phyloP scores from a whole-genome alignment of 768 basidiomycete genomes.

The Crucibulum laeve region DNA sequence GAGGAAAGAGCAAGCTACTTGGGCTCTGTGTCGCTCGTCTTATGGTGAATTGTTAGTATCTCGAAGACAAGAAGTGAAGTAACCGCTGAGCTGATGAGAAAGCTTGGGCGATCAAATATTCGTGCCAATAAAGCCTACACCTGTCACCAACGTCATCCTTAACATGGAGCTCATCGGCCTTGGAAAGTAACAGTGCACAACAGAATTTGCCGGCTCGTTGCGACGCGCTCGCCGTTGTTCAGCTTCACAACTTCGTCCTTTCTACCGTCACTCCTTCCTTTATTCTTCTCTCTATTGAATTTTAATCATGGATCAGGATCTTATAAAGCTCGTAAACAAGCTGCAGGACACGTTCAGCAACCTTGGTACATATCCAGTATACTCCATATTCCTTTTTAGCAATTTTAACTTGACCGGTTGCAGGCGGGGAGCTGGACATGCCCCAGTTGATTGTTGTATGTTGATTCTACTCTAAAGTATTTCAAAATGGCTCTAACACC shows the following conservation, averaged over 20 bases:
- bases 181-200: constrained; percentile 14
- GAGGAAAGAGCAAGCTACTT: too few relatives aligned
- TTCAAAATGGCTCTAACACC: neutral
- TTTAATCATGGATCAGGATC: constrained; percentile 81
- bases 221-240: too few relatives aligned
- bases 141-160: neutral
- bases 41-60: too few relatives aligned
- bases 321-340: constrained; percentile 92
- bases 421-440: constrained; percentile 90
- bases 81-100: too few relatives aligned
- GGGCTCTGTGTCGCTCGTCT: too few relatives aligned
- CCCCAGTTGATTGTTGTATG: constrained; percentile 85
- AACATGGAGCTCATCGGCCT: neutral
- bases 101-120: too few relatives aligned
- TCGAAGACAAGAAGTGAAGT: too few relatives aligned
- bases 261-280: constrained; percentile 3
- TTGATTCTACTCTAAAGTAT: constrained; percentile 11
- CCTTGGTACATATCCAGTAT: constrained; percentile 53
- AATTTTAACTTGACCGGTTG: constrained; percentile 10
- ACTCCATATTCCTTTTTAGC: constrained; percentile 7
- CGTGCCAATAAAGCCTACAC: too few relatives aligned
- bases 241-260: neutral
- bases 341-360: constrained; percentile 92
- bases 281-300: constrained; percentile 3
- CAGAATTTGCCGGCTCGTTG: constrained; percentile 7